Base-by-base conservation (phyloP, 106 monocot genomes). In the Dioscorea alata region DNA sequence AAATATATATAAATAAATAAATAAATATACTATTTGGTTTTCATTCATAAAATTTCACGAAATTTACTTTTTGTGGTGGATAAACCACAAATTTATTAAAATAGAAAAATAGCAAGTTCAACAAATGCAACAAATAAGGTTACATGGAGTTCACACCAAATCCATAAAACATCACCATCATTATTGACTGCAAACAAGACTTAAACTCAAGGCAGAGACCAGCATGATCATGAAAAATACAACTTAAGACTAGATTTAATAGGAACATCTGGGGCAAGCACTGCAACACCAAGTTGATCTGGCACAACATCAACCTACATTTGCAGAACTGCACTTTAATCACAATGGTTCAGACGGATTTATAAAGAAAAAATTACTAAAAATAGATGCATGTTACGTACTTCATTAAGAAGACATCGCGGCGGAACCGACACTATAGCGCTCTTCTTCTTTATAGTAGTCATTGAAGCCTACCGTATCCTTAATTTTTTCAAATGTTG, bases 401-500 rank as follows among this genome's bases (percentile, higher is more conserved):
- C 89, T 81, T 74, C 62, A 72, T 60, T 9, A 23, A 52, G n/a
- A n/a, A n/a, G 78, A 83, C 50, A 74, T 51, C 61, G 60, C 73
- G 32, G 63, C 32, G 61, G 64, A 60, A 63, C n/a, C 60, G n/a
- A 74, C 63, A 56, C 56, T 79, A 58, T 97, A 97, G 21, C 50
- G 74, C 72, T 83, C 81, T 72, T 99, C 97, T 76, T 99, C 97
- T 82, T 85, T 79, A 74, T 99, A 92, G 76, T 99, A 99, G 23
- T 72, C 69, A 77, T 90, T 87, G 69, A 99, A 99, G 18, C 97
- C 97, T 69, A 99, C 69, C 23, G 69, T 87, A 28, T 90, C 84
- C 74, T 90, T 99, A 28, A 92, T 87, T 75, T 99, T 92, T 50
- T 87, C 90, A 81, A 99, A 99, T 16, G 92, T 87, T 58, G 90